A percentile compares a stretch with the other conserved stretches of the same genome.
Evolutionary conservation across 768 basidiomycete genomes (phyloP).

Genomic region (Boletus coccyginus): DNA sequence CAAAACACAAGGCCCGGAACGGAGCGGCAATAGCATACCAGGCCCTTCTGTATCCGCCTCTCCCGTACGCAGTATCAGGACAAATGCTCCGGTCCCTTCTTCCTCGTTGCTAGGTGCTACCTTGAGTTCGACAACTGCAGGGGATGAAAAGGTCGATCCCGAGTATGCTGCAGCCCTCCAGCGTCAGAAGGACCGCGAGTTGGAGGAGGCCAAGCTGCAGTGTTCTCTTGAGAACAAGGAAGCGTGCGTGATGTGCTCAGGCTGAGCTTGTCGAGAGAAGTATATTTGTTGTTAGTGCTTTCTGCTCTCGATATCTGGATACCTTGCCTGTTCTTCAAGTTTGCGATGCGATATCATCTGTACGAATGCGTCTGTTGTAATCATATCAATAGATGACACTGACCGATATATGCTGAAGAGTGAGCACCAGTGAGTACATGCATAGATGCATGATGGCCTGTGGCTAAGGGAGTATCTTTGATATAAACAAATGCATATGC

Average conservation of each 20-base stretch:
- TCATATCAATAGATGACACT: constrained; percentile 5
- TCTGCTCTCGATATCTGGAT: constrained; percentile 4
- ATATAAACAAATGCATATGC: not conserved
- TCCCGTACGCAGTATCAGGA: constrained; percentile 28
- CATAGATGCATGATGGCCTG: too few species aligned
- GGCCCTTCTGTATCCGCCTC: constrained; percentile 28
- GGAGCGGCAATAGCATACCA: constrained; percentile 16
- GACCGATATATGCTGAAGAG: not conserved
- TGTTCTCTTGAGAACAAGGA: constrained; percentile 95
- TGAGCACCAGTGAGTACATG: too few species aligned
- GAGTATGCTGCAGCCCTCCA: constrained; percentile 80
- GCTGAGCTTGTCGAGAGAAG: constrained; percentile 36
- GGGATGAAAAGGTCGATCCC: constrained; percentile 46
- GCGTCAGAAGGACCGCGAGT: constrained; percentile 66
- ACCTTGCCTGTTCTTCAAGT: not conserved
- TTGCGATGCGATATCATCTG: constrained; percentile 3
- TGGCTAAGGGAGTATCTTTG: not conserved
- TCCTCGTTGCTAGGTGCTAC: constrained; percentile 13
- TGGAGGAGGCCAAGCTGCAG: constrained; percentile 75
- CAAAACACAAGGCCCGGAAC: constrained; percentile 16
- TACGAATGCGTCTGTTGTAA: constrained; percentile 21
- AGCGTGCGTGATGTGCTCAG: constrained; percentile 90
- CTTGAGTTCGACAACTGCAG: constrained; percentile 24
- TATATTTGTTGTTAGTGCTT: not conserved
- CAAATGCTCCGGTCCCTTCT: constrained; percentile 31